Evolutionary conservation across 257 asterid genomes (phyloP), one percentile per base, ranked within the genome.

Genomic region (Gentiana straminea): DNA sequence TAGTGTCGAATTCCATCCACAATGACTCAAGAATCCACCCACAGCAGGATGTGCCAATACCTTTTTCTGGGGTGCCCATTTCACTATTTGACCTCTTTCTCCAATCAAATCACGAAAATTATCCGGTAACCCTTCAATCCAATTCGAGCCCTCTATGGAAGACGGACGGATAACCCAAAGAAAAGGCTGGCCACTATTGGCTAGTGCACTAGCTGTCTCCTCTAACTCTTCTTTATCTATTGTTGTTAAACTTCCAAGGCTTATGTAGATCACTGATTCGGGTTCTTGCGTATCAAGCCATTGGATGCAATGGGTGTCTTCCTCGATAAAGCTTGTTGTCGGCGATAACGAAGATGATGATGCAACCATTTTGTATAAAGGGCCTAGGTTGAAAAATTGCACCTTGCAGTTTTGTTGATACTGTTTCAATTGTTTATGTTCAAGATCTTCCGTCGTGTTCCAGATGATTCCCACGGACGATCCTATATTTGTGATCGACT

Each of bases 301-400:
- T 0, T 62, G 55, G 9, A 80, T 63, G 6, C 87, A 77, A 49
- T 72, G 57, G 1, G 7, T 7, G 57, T 79, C 83, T 46, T 81
- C 82, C 13, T 68, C 36, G 2, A 64, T 7, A 54, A 71, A 65
- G 51, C 77, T 79, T 52, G 67, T 79, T 24, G 24, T 24, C 24
- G 24, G 24, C 24, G 24, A 24, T 24, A 24, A 24, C 24, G 24
- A 24, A 3, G 72, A 15, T 41, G 75, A 63, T 8, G 79, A 69
- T 34, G 80, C 33, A 37, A 54, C 57, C 65, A 63, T 62, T 64
- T 79, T 86, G 70, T 82, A 89, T 11, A 86, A 41, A 10, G 93
- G 86, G 33, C 95, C 93, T 10, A 82, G 57, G 2, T 80, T 10
- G 70, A 83, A 80, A 63, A 70, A 68, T 0, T 83, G 89, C 44